These are phyloP conservation scores for Nematocida homosporus DNA, from an alignment of 371 early-diverging fungal genomes.

Conservation along the genomic window DNA sequence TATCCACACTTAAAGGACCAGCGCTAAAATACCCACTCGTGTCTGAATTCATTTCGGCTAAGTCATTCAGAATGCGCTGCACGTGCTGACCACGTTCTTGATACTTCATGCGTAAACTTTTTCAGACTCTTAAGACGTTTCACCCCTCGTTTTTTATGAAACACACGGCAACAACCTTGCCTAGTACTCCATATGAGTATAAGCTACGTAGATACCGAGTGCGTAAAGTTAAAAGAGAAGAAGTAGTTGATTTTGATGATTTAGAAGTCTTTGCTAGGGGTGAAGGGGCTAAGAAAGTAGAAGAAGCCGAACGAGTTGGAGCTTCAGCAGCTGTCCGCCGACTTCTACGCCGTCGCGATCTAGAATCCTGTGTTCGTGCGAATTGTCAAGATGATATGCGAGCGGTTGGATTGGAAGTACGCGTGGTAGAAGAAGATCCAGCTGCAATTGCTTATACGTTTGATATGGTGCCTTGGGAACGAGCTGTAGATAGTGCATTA, in stretches of 20 bases:
- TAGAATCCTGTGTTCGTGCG: conserved; percentile 56
- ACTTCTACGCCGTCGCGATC: conserved; percentile 54
- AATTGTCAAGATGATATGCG: conserved; percentile 24
- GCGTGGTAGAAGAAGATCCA: conserved; percentile 1
- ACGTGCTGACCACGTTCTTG: conserved; percentile 52
- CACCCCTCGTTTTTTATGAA: conserved; percentile 50
- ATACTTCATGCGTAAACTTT: conserved; percentile 35
- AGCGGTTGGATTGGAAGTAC: conserved; percentile 11
- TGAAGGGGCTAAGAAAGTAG: conserved; percentile 29
- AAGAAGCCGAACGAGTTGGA: conserved; percentile 39
- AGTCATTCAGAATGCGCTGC: conserved; percentile 70
- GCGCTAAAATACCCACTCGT: conserved; percentile 72
- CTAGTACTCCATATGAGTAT: conserved; percentile 61
- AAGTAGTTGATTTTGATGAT: conserved; percentile 65
- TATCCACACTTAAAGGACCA: conserved; percentile 71
- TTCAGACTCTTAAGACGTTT: conserved; percentile 43
- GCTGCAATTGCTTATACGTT: conserved; percentile 53
- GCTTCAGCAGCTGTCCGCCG: conserved; percentile 50
- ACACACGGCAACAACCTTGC: conserved; percentile 8
- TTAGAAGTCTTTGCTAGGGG: conserved; percentile 61
- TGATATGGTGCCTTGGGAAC: conserved; percentile 67
- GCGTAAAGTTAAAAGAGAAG: conserved; percentile 58
- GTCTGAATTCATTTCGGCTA: conserved; percentile 71
- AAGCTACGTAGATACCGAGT: conserved; percentile 63
- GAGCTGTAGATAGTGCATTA: conserved; percentile 25